These are phyloP conservation scores for Dicorynia guianensis DNA, from an alignment of 306 rosid genomes.

Conservation along the genomic window DNA sequence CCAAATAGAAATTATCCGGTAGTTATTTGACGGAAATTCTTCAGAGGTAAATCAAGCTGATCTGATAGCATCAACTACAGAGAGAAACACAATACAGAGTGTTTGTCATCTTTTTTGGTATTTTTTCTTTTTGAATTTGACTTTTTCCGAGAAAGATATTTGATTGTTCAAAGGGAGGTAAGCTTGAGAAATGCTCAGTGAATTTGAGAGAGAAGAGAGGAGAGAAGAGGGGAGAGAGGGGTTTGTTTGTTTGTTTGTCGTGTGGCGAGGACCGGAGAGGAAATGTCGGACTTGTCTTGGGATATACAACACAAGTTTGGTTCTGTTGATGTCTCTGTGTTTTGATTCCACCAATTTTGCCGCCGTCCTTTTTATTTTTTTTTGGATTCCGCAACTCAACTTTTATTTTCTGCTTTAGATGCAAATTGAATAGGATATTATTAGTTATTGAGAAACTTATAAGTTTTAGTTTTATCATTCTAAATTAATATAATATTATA, in stretches of 20 bases:
- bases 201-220: constrained; percentile 22
- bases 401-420: no score
- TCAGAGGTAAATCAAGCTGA: constrained; percentile 24
- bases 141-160: constrained; percentile 39
- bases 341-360: constrained; percentile 11
- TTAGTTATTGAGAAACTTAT: no score
- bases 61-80: constrained; percentile 32
- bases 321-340: neutral
- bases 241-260: constrained; percentile 31
- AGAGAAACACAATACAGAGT: neutral
- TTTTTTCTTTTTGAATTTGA: constrained; percentile 38
- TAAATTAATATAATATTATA: no score
- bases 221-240: no score
- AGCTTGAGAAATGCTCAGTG: constrained; percentile 43
- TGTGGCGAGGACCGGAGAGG: constrained; percentile 50
- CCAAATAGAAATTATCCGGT: neutral
- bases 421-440: no score
- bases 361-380: constrained; percentile 1
- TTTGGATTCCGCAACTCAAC: neutral
- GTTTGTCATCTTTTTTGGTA: neutral
- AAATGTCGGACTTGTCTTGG: constrained; percentile 40
- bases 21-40: no score
- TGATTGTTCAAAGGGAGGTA: neutral
- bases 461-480: no score
- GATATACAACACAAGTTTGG: constrained; percentile 30